These are phyloP conservation scores for Apiospora marii DNA, from an alignment of 2,329 filamentous ascomycete species.

Conservation along the genomic window DNA sequence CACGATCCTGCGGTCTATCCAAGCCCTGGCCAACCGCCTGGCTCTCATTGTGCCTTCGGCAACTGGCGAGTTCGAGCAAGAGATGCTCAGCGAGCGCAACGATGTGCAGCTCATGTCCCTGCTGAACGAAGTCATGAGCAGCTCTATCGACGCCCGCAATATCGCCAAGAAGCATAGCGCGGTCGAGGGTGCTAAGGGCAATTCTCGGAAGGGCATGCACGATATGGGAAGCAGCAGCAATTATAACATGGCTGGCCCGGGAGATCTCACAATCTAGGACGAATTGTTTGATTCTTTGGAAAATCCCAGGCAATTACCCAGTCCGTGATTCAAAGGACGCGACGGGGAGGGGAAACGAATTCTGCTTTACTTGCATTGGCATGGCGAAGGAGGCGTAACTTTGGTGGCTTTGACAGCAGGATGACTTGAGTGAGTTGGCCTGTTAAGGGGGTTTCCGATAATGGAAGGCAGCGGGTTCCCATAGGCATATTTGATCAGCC, in stretches of 20 bases:
- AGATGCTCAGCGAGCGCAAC: constrained; percentile 80
- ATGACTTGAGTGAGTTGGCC: constrained; percentile 23
- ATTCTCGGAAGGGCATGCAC: constrained; percentile 35
- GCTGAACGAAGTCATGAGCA: constrained; percentile 77
- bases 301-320: background rate
- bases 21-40: constrained; percentile 83
- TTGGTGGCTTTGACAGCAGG: background rate
- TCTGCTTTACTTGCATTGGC: constrained; percentile 37
- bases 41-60: constrained; percentile 81
- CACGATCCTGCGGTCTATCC: constrained; percentile 84
- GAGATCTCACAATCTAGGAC: constrained; percentile 15
- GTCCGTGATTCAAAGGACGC: constrained; percentile 6
- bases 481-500: constrained; percentile 2
- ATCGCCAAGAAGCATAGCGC: constrained; percentile 77
- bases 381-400: constrained; percentile 44
- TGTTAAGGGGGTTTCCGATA: background rate
- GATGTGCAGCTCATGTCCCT: constrained; percentile 83
- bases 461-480: constrained; percentile 6
- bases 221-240: constrained; percentile 27
- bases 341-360: background rate
- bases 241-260: constrained; percentile 28
- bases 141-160: constrained; percentile 73
- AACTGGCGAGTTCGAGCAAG: constrained; percentile 68
- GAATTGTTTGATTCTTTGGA: background rate
- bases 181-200: constrained; percentile 55